Evolutionary conservation across 306 rosid species (phyloP), one percentile per base, ranked within the genome.

Genomic region (Lithocarpus polystachyus): DNA sequence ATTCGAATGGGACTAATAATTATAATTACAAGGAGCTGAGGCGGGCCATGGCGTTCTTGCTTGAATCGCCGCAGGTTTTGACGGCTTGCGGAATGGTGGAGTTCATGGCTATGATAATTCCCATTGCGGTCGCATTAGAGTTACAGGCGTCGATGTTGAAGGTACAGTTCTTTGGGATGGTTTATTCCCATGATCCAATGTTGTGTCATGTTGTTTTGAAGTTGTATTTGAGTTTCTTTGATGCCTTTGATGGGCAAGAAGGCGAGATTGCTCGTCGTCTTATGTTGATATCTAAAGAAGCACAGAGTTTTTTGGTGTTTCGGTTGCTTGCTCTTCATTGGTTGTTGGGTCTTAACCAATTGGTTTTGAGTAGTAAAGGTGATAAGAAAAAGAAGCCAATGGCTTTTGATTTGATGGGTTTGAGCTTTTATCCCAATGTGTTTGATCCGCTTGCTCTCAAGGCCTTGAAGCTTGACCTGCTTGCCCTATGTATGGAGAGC

Each of bases 371-470:
- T 67, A 88, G 76, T 53, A 84, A 74, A 37, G 85, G 72, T 48
- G 53, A 48, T 48, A 13, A 48, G 53, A 89, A 89, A 81, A 65
- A 73, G 43, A 84, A 73, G 79, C 64, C 83, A 29, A 35, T 67
- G 72, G 54, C 74, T 60, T 74, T 86, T 23, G 90, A 85, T 40
- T 40, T 8, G 59, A 73, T 83, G 75, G 80, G 89, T 71, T 86
- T 82, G 40, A 80, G 43, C 18, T 85, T 92, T 68, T 92, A 85
- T 81, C 98, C 99, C 0, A 64, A 80, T 56, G 82, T 95, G 85
- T 95, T 95, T 75, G 99, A 95, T 77, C 95, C 98, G 3, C 90
- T 95, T 68, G 94, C 97, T 71, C 82, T 95, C 81, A 95, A 95
- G 84, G 97, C 97, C 4, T 87, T 87, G 90, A 92, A 89, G 88